Evolutionary conservation across 1,284 basidiomycete species (phyloP).

Genomic region (Sanguinoderma infundibulare): DNA sequence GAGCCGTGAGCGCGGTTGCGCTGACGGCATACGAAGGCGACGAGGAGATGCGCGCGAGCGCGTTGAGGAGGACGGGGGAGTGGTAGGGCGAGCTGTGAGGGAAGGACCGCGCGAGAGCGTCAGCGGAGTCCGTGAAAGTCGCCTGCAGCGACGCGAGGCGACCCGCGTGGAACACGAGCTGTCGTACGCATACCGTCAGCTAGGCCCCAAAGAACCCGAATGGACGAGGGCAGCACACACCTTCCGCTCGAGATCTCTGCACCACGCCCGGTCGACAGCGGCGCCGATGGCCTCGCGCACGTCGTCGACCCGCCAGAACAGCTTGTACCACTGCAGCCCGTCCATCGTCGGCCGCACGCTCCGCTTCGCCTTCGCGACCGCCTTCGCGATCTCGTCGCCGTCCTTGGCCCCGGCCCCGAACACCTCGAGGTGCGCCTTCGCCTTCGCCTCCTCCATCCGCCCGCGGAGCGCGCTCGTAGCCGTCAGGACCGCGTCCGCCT

Average conservation of each 20-base stretch:
- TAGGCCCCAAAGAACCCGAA: too few species aligned
- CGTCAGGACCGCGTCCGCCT: slow-evolving; percentile 35
- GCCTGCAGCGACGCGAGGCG: slow-evolving; percentile 61
- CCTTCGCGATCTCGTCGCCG: slow-evolving; percentile 51
- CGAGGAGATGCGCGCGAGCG: slow-evolving; percentile 58
- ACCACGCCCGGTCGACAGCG: slow-evolving; percentile 64
- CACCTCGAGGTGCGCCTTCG: slow-evolving; percentile 38
- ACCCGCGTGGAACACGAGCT: slow-evolving; percentile 78
- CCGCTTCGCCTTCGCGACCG: slow-evolving; percentile 51
- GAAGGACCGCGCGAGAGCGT: slow-evolving; percentile 44
- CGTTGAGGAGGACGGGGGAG: slow-evolving; percentile 73
- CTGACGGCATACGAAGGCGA: slow-evolving; percentile 55
- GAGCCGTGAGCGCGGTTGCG: slow-evolving; percentile 54
- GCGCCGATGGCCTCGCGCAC: slow-evolving; percentile 59
- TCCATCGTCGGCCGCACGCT: slow-evolving; percentile 59
- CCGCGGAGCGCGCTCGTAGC: slow-evolving; percentile 38
- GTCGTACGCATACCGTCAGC: not conserved
- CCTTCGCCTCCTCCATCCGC: slow-evolving; percentile 39
- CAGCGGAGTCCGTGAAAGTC: slow-evolving; percentile 48
- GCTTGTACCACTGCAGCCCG: slow-evolving; percentile 68
- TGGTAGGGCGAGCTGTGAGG: slow-evolving; percentile 47
- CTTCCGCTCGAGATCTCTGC: slow-evolving; percentile 65
- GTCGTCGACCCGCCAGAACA: slow-evolving; percentile 75
- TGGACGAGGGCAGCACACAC: too few species aligned
- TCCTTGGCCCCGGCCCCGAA: slow-evolving; percentile 38